Conservation (phyloP, 768 basidiomycete genomes). For the Leccinellum albellum region DNA sequence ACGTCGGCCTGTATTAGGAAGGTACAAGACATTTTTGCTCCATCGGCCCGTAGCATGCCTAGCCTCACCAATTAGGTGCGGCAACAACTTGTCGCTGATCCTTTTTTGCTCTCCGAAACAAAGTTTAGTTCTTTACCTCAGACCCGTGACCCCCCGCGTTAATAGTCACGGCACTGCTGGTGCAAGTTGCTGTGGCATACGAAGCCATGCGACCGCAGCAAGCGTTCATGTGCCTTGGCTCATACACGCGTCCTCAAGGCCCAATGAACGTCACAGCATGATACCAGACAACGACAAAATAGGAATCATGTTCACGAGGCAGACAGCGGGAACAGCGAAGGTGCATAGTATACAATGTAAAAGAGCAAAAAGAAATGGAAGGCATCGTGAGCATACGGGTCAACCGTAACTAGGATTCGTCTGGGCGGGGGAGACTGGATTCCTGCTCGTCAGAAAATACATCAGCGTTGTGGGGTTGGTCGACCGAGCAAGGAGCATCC, state of each 20-base stretch:
- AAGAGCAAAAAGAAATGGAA: background rate
- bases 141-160: conserved; percentile 6
- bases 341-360: conserved; percentile 1
- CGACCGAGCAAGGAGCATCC: background rate
- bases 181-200: background rate
- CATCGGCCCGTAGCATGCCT: background rate
- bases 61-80: conserved; percentile 25
- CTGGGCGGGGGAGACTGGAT: background rate
- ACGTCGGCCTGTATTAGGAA: conserved; percentile 10
- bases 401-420: conserved; percentile 10
- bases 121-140: background rate
- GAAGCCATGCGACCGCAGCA: conserved; percentile 16
- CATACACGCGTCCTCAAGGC: background rate
- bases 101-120: background rate
- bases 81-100: conserved; percentile 7
- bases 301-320: background rate
- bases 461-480: background rate
- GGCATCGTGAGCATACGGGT: background rate
- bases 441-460: conserved; percentile 1
- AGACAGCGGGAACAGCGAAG: background rate
- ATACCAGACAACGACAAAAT: background rate
- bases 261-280: background rate
- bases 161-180: conserved; percentile 11
- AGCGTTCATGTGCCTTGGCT: conserved; percentile 21
- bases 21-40: conserved; percentile 8